Evolutionary conservation across 2,329 filamentous ascomycete genomes (phyloP).

Genomic region (Emydomyces testavorans): DNA sequence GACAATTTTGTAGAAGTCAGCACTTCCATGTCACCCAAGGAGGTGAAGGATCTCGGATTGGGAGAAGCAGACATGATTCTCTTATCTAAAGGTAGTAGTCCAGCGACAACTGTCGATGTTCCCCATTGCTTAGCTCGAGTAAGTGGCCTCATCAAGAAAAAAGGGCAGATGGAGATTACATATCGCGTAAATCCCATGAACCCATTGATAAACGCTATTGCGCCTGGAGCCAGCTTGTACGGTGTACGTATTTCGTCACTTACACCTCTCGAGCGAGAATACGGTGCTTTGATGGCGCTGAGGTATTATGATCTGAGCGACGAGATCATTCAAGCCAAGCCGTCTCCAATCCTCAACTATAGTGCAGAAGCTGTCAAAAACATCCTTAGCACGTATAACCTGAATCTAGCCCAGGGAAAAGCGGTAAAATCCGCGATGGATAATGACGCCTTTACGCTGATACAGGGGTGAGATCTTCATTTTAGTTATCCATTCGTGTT

Average conservation of each 20-base stretch:
- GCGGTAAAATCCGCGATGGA: slow-evolving; percentile 85
- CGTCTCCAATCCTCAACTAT: slow-evolving; percentile 77
- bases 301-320: slow-evolving; percentile 94
- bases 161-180: slow-evolving; percentile 67
- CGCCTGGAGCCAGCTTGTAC: slow-evolving; percentile 57
- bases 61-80: slow-evolving; percentile 82
- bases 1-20: slow-evolving; percentile 90
- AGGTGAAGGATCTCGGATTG: slow-evolving; percentile 60
- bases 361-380: slow-evolving; percentile 58
- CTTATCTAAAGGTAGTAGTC: slow-evolving; percentile 61
- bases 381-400: slow-evolving; percentile 62
- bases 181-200: slow-evolving; percentile 65
- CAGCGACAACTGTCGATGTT: slow-evolving; percentile 52
- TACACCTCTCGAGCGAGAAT: slow-evolving; percentile 90
- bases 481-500: background rate
- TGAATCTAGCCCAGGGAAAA: slow-evolving; percentile 82
- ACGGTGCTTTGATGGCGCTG: slow-evolving; percentile 76
- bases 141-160: slow-evolving; percentile 67
- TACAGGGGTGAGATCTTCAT: slow-evolving; percentile 59
- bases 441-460: slow-evolving; percentile 92
- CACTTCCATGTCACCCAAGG: slow-evolving; percentile 60
- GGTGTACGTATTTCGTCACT: slow-evolving; percentile 83
- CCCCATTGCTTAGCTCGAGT: slow-evolving; percentile 81
- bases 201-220: slow-evolving; percentile 53
- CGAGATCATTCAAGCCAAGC: slow-evolving; percentile 78